Evolutionary conservation across 1,139 yeast species (phyloP).

Genomic region (Geotrichum cucujoidarum): DNA sequence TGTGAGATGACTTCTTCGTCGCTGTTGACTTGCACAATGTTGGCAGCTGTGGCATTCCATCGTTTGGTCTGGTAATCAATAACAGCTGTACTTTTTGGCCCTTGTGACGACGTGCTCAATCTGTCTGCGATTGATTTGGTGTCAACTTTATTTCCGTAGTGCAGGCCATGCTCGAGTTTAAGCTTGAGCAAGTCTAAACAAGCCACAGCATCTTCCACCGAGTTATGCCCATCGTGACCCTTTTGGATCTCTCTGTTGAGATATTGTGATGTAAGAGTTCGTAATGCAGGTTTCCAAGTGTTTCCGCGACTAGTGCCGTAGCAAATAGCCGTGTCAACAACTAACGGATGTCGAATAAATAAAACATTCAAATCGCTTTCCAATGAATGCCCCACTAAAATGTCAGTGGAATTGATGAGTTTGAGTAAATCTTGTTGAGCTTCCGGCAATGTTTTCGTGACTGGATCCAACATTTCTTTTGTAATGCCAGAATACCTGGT

Average conservation of each 20-base stretch:
- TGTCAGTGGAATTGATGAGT: conserved; percentile 58
- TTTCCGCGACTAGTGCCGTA: conserved; percentile 61
- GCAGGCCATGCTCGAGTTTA: conserved; percentile 60
- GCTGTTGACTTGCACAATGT: conserved; percentile 43
- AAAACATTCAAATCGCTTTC: conserved; percentile 86
- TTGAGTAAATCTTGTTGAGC: conserved; percentile 54
- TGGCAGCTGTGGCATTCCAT: conserved; percentile 36
- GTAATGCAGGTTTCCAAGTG: conserved; percentile 72
- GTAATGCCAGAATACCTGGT: conserved; percentile 88
- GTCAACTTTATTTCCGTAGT: conserved; percentile 48
- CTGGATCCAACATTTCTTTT: conserved; percentile 54
- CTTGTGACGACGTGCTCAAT: conserved; percentile 19
- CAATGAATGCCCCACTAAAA: conserved; percentile 85
- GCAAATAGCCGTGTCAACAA: conserved; percentile 81
- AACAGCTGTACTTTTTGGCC: conserved; percentile 30
- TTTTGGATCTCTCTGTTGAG: conserved; percentile 62
- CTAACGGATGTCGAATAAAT: conserved; percentile 62
- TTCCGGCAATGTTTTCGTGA: conserved; percentile 61
- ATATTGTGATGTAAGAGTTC: conserved; percentile 55
- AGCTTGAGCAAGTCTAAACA: conserved; percentile 71
- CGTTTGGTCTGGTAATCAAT: conserved; percentile 37
- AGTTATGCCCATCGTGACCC: conserved; percentile 65
- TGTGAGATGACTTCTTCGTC: conserved; percentile 56
- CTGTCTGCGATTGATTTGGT: conserved; percentile 24
- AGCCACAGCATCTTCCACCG: conserved; percentile 78